These are phyloP conservation scores for Ustilago curta DNA, from an alignment of 1,284 basidiomycete species.

Conservation along the genomic window DNA sequence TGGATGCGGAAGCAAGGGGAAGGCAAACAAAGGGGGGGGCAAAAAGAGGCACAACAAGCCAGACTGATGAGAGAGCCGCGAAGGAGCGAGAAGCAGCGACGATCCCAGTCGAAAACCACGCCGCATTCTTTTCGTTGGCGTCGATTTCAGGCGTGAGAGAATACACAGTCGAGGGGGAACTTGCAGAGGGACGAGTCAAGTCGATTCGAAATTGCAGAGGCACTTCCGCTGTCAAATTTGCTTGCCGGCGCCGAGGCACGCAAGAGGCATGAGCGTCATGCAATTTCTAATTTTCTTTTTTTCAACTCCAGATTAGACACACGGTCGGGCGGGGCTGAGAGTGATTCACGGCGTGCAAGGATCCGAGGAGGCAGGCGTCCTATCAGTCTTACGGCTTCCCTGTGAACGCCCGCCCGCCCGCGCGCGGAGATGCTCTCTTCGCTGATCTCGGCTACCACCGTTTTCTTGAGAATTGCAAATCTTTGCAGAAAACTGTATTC, in stretches of 20 bases:
- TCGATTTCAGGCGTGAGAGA: not conserved
- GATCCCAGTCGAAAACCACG: constrained; percentile 11
- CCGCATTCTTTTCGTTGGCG: too few relatives aligned
- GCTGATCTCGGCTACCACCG: too few relatives aligned
- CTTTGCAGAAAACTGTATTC: too few relatives aligned
- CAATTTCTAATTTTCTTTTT: not conserved
- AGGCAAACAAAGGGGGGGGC: not conserved
- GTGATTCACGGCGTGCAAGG: not conserved
- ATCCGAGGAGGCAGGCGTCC: not conserved
- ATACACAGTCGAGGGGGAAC: not conserved
- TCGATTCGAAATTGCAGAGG: not conserved
- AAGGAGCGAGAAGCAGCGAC: constrained; percentile 12
- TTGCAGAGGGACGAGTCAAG: constrained; percentile 14
- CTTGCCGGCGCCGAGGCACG: constrained; percentile 20
- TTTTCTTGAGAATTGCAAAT: too few relatives aligned
- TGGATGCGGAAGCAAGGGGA: constrained; percentile 16
- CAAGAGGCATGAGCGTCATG: constrained; percentile 36
- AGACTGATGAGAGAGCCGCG: not conserved
- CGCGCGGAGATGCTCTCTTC: too few relatives aligned
- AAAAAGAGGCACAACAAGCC: constrained; percentile 4
- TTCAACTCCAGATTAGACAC: not conserved
- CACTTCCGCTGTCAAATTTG: not conserved
- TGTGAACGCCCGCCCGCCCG: too few relatives aligned
- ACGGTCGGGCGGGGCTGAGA: not conserved
- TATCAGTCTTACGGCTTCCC: not conserved